Evolutionary conservation across 495 filamentous ascomycete genomes (phyloP), one percentile per base, ranked within the genome.

Genomic region (Xylaria bambusicola): DNA sequence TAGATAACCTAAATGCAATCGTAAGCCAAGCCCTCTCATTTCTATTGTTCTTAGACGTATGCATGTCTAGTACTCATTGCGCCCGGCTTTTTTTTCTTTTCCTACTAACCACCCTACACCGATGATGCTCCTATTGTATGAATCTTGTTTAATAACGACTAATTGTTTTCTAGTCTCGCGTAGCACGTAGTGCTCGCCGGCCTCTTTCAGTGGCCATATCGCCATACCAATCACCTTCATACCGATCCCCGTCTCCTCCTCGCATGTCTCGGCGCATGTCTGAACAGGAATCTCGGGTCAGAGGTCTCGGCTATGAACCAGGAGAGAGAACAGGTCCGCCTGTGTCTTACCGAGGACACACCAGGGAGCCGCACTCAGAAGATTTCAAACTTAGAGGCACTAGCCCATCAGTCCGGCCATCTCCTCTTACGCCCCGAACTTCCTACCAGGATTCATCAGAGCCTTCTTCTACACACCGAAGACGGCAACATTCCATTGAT

Each of bases 401-500:
- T 46, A 63, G 33, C 24, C 65, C 65, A 42, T 55, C 67, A n/a
- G 46, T 66, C n/a, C 65, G 71, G 54, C 75, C 70, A 7, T 77
- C 75, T 17, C 76, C 76, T 3, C 62, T 77, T 26, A 79, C 76
- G 0, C 77, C 77, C 6, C 73, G 73, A 36, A 67, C 72, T 35
- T 64, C 66, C 13, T 77, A 76, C 31, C 77, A 78, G 61, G 77
- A 80, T n/a, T 23, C 58, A 3, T 63, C 70, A n/a, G 81, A 85
- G 3, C 72, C 68, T 57, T 69, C 70, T 63, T 79, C 83, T 61
- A 20, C 65, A 31, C 73, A 74, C 35, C 67, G 73, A 33, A 68
- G 75, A 60, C 70, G 75, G 57, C 69, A 73, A 20, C 69, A 68
- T 18, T 61, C 77, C 1, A 69, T 75, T 20, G 78, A 81, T 21